Conservation (phyloP, 1,284 basidiomycete genomes). For the Microbotryum lychnidis-dioicae region DNA sequence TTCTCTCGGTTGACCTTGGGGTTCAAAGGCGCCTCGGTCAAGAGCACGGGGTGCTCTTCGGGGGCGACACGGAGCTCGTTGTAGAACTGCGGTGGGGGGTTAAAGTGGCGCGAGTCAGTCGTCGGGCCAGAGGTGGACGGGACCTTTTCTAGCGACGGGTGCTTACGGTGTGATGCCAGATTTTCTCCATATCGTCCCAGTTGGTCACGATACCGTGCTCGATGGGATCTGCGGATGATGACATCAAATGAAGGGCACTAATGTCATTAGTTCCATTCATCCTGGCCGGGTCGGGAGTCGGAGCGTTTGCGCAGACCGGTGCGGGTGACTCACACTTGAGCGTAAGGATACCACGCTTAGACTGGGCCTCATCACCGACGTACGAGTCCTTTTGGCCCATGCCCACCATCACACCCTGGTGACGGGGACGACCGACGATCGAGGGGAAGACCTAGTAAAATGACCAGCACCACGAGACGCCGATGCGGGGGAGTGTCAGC, state of each 20-base stretch:
- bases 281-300: too few relatives aligned
- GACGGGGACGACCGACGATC: slow-evolving; percentile 84
- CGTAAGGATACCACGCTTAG: slow-evolving; percentile 90
- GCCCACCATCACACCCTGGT: slow-evolving; percentile 79
- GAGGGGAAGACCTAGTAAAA: slow-evolving; percentile 49
- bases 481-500: not conserved
- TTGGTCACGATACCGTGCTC: slow-evolving; percentile 74
- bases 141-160: too few relatives aligned
- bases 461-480: not conserved
- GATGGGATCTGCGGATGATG: slow-evolving; percentile 39
- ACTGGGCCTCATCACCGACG: slow-evolving; percentile 86
- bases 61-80: slow-evolving; percentile 47
- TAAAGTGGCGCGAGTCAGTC: slow-evolving; percentile 17
- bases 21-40: slow-evolving; percentile 92
- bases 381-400: slow-evolving; percentile 73
- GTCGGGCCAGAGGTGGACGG: slow-evolving; percentile 1
- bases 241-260: slow-evolving; percentile 49
- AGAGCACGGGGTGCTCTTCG: slow-evolving; percentile 86
- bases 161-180: slow-evolving; percentile 57
- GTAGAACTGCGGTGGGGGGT: slow-evolving; percentile 42
- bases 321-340: slow-evolving; percentile 51
- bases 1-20: slow-evolving; percentile 92
- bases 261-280: not conserved
- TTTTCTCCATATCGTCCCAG: slow-evolving; percentile 96
- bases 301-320: too few relatives aligned